Base-by-base conservation (phyloP, 1,284 basidiomycete genomes). In the Cryptococcus depauperatus region DNA sequence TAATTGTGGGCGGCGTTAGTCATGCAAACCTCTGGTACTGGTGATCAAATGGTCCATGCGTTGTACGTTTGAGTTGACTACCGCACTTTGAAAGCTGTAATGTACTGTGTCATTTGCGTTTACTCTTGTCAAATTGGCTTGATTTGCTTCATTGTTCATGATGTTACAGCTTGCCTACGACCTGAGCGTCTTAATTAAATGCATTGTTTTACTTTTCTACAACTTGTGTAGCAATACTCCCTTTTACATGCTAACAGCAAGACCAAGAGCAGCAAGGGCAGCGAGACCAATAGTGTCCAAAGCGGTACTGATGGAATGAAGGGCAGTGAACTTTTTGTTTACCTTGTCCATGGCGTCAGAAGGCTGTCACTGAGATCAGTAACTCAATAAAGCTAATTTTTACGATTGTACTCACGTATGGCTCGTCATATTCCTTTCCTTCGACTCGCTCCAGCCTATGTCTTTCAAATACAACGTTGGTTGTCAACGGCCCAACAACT, bases 361-460 rank as follows among this genome's bases (percentile, higher is more conserved):
- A 3, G 80, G 77, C 83, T 86, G 54, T 1, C 22, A 16, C 30
- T 44, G 21, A 50, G 41, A 8, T 33, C 18, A 30, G 38, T 21
- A 28, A 10, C 13, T 9, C 16, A 25, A 25, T 10, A 30, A 10
- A 30, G 11, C 13, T 27, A 44, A 43, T 5, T 22, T 33, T 25
- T 25, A 25, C 8, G 30, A 27, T 6, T 74, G 23, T 6, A 74
- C 76, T 62, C 64, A 85, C 84, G 34, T 74, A 77, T 16, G 76
- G 62, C 39, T 82, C 80, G 56, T 76, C 79, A 62, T 81, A 79
- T 21, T 69, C 62, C 67, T 83, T 84, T 33, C 80, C 80, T 67
- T 88, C 84, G 33, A 77, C 74, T 61, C 83, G 82, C 73, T 88
- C 84, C 40, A 82, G 72, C 54, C 74, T 79, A 54, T 84, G 80